A percentile compares a stretch with the other conserved stretches of the same genome.
Evolutionary conservation across 106 monocot genomes (phyloP).

Genomic region (Platanthera guangdongensis): DNA sequence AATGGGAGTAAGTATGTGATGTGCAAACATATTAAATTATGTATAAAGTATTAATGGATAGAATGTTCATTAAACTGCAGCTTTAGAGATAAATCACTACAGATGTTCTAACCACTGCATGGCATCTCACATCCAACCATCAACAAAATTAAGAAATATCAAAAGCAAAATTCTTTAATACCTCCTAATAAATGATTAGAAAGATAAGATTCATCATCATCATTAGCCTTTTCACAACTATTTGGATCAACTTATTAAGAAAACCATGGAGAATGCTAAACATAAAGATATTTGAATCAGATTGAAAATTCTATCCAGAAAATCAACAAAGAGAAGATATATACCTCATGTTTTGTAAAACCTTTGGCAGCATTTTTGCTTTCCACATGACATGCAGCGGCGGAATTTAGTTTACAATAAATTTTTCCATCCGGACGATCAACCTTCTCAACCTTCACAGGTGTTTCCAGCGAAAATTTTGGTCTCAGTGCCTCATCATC

Average conservation of each 20-base stretch:
- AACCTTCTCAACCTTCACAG: slow-evolving; percentile 24
- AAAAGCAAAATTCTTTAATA: not conserved
- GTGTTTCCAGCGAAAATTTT: slow-evolving; percentile 10
- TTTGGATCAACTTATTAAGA: not conserved
- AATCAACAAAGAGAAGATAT: slow-evolving; percentile 6
- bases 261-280: not conserved
- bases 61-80: not conserved
- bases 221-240: not conserved
- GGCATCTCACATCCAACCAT: not conserved
- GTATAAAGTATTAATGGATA: not conserved
- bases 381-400: slow-evolving; percentile 4
- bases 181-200: not conserved
- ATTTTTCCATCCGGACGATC: slow-evolving; percentile 16
- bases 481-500: slow-evolving; percentile 8
- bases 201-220: too few relatives aligned
- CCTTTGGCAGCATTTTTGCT: slow-evolving; percentile 2
- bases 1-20: not conserved
- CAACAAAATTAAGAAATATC: not conserved
- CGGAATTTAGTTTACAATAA: slow-evolving; percentile 13
- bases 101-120: not conserved
- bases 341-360: slow-evolving; percentile 37
- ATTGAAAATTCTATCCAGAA: not conserved
- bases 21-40: not conserved
- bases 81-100: not conserved
- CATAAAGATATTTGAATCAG: not conserved